Conservation (phyloP, 345 rosid genomes). For the Rhodomyrtus tomentosa region DNA sequence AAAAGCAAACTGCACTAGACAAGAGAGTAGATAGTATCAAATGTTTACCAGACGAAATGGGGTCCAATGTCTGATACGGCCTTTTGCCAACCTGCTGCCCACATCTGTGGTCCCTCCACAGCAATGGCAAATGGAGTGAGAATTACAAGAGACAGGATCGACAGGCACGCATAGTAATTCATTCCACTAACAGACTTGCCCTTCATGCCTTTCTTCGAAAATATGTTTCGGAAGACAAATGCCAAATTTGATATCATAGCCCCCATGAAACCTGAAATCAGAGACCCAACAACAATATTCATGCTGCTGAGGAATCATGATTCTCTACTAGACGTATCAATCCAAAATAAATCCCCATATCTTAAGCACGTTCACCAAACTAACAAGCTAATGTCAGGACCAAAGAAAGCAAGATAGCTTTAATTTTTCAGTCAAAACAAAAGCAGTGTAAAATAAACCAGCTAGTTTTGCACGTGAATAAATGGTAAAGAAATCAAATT, state of each 20-base stretch:
- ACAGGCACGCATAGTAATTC: slow-evolving; percentile 99
- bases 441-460: not conserved
- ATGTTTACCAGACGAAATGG: slow-evolving; percentile 59
- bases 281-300: slow-evolving; percentile 5
- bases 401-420: not conserved
- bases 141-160: slow-evolving; percentile 72
- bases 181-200: slow-evolving; percentile 98
- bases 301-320: not conserved
- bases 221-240: slow-evolving; percentile 88
- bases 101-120: slow-evolving; percentile 96
- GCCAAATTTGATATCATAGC: slow-evolving; percentile 98
- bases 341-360: not conserved
- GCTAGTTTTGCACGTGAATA: not conserved
- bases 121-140: slow-evolving; percentile 96
- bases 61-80: slow-evolving; percentile 82
- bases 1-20: not conserved
- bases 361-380: not conserved
- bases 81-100: slow-evolving; percentile 74
- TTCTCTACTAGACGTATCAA: not conserved
- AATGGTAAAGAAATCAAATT: not conserved
- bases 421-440: not conserved
- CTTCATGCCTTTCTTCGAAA: slow-evolving; percentile 95
- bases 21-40: not conserved
- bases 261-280: slow-evolving; percentile 86
- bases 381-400: not conserved